Conservation (phyloP, 345 rosid species). For the Eucalyptus polyanthemos region DNA sequence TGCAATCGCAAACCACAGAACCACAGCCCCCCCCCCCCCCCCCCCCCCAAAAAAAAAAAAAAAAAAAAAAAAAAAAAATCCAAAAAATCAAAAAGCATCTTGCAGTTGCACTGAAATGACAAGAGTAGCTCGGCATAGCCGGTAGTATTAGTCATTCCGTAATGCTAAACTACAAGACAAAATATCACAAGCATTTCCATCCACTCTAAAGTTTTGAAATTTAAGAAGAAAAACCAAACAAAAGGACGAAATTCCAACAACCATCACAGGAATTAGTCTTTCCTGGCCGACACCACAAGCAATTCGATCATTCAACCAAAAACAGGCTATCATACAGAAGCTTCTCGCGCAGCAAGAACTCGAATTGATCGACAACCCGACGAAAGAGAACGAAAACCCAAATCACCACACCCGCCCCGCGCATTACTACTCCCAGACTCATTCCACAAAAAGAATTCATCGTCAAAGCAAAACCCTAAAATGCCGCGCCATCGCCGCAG, state of each 20-base stretch:
- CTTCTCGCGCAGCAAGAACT: not conserved
- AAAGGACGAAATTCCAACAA: not conserved
- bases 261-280: not conserved
- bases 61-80: not conserved
- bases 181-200: not conserved
- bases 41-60: rapidly evolving
- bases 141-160: not conserved
- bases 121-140: not conserved
- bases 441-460: not conserved
- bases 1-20: not conserved
- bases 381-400: not conserved
- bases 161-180: not conserved
- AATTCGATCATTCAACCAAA: not conserved
- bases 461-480: not conserved
- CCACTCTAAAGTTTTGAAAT: not conserved
- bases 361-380: not conserved
- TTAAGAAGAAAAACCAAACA: not conserved
- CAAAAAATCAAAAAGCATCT: not conserved
- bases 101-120: not conserved
- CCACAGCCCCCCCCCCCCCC: rapidly evolving
- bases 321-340: not conserved
- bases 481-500: not conserved
- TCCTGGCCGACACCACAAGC: not conserved
- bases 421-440: not conserved
- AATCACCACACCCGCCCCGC: not conserved